phyloP scores from a whole-genome alignment of 352 stramenopile species.

The Pythium coloratum region DNA sequence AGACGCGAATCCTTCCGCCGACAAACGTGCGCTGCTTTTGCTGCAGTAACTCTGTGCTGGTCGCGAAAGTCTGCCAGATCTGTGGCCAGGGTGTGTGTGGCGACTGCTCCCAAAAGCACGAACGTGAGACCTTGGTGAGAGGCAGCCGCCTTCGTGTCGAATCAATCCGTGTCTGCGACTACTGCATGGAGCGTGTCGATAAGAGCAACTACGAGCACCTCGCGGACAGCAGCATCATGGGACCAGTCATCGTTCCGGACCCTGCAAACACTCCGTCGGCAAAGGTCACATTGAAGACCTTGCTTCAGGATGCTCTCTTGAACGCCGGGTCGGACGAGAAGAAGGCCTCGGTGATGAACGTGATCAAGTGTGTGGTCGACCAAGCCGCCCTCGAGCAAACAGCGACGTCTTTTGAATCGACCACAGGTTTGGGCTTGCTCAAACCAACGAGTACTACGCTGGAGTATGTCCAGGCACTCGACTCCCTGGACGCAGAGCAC shows the following conservation, averaged over 20 bases:
- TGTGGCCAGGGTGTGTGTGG: conserved; percentile 57
- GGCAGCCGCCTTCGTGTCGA: conserved; percentile 14
- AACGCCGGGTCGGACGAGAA: conserved; percentile 29
- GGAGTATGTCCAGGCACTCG: neutral
- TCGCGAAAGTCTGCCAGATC: conserved; percentile 46
- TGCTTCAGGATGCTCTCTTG: conserved; percentile 37
- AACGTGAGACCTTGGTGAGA: conserved; percentile 24
- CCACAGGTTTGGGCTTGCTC: neutral
- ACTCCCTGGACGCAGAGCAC: conserved; percentile 17
- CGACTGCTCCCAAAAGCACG: conserved; percentile 36
- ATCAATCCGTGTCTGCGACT: conserved; percentile 41
- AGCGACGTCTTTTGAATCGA: neutral
- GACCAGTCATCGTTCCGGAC: conserved; percentile 32
- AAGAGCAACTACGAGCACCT: conserved; percentile 49
- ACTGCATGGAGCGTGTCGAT: conserved; percentile 52
- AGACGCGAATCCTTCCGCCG: conserved; percentile 38
- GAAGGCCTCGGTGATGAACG: conserved; percentile 37
- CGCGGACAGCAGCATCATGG: conserved; percentile 21
- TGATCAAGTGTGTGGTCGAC: conserved; percentile 44
- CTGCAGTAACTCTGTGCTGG: conserved; percentile 46
- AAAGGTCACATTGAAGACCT: conserved; percentile 10
- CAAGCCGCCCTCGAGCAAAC: conserved; percentile 13
- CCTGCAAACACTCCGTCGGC: conserved; percentile 16
- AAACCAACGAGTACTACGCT: neutral
- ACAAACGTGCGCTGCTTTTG: conserved; percentile 52